A percentile compares a stretch with the other conserved stretches of the same genome.
These are phyloP conservation scores for Solanum chaucha DNA, from an alignment of 257 asterid species.

Conservation along the genomic window DNA sequence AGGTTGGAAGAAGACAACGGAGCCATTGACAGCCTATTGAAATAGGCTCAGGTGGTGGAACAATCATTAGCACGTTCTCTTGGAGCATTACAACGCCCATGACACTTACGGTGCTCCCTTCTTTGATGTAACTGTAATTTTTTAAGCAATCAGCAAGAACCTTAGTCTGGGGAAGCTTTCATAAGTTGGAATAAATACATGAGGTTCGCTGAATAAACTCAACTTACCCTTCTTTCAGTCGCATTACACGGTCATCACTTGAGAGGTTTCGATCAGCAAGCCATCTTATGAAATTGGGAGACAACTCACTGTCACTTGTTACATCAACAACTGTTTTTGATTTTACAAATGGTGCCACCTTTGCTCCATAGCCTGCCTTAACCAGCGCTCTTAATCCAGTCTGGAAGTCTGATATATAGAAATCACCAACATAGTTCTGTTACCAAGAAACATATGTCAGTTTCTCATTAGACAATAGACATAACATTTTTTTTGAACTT, in stretches of 20 bases:
- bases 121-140: conserved; percentile 50
- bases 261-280: conserved; percentile 65
- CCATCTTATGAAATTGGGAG: conserved; percentile 58
- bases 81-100: conserved; percentile 66
- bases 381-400: conserved; percentile 81
- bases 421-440: conserved; percentile 68
- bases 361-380: conserved; percentile 78
- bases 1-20: conserved; percentile 64
- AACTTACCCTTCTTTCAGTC: conserved; percentile 73
- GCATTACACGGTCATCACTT: conserved; percentile 41
- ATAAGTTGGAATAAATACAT: background rate
- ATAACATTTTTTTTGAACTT: background rate
- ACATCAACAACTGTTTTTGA: conserved; percentile 53
- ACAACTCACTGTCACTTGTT: conserved; percentile 29
- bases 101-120: conserved; percentile 71
- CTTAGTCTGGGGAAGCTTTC: background rate
- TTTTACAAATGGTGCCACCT: conserved; percentile 65
- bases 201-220: background rate
- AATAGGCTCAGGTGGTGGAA: conserved; percentile 59
- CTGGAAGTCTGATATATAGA: conserved; percentile 80
- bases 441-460: background rate
- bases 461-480: background rate
- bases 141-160: background rate
- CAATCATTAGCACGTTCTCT: conserved; percentile 69
- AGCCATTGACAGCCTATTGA: conserved; percentile 69